Conservation (phyloP, 306 rosid species). For the Cicer judaicum region DNA sequence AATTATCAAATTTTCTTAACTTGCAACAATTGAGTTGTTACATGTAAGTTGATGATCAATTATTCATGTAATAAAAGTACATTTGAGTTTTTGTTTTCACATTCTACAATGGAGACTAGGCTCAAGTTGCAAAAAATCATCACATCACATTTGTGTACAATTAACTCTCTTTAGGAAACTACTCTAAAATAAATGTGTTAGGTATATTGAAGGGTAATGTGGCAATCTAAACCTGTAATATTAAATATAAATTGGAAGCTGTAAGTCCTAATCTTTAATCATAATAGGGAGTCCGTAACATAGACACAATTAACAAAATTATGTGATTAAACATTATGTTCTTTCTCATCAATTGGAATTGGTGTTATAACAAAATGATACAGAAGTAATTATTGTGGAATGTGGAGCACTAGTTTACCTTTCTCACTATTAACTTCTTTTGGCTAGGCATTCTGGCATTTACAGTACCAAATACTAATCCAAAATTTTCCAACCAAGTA, state of each 20-base stretch:
- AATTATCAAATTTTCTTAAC: background rate
- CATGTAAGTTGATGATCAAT: background rate
- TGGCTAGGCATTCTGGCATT: constrained; percentile 1
- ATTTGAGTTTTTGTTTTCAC: constrained; percentile 8
- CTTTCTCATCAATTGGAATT: too few relatives aligned
- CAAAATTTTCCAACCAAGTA: background rate
- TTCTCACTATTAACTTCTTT: constrained; percentile 4
- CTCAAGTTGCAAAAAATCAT: constrained; percentile 14
- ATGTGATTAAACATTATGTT: too few relatives aligned
- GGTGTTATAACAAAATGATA: background rate
- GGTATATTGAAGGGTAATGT: too few relatives aligned
- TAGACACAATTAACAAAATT: too few relatives aligned
- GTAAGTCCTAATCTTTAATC: too few relatives aligned
- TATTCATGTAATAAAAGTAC: background rate
- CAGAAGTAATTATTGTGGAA: constrained; percentile 3
- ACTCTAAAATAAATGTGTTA: too few relatives aligned
- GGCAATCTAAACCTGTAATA: too few relatives aligned
- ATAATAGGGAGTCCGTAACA: too few relatives aligned
- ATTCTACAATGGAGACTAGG: constrained; percentile 7
- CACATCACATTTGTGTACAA: constrained; percentile 9
- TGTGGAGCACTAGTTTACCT: background rate
- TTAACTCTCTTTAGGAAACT: background rate
- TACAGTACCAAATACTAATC: background rate
- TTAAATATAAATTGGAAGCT: too few relatives aligned
- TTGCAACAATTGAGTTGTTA: background rate